Evolutionary conservation across 2,329 filamentous ascomycete genomes (phyloP).

Genomic region (Cercospora citrullina): DNA sequence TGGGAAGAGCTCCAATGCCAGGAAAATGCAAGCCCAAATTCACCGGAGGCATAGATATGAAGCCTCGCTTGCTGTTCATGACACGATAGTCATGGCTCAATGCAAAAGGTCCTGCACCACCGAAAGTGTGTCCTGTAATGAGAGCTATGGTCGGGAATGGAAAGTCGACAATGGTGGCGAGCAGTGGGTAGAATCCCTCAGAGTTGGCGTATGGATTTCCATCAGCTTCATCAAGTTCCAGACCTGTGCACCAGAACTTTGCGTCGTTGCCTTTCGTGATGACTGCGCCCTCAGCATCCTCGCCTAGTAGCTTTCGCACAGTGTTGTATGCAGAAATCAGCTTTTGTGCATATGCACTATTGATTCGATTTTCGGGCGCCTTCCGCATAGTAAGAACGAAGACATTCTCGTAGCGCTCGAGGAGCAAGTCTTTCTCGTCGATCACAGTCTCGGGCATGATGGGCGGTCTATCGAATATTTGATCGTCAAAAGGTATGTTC

Average conservation of each 20-base stretch:
- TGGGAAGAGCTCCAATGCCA: conserved; percentile 55
- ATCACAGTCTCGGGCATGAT: conserved; percentile 35
- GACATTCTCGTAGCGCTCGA: conserved; percentile 49
- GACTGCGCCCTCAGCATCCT: conserved; percentile 53
- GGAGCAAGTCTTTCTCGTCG: conserved; percentile 45
- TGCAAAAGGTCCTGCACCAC: conserved; percentile 51
- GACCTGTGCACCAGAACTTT: conserved; percentile 53
- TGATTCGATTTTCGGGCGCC: conserved; percentile 56
- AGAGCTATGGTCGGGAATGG: conserved; percentile 50
- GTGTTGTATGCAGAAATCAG: conserved; percentile 53
- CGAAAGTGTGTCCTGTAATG: conserved; percentile 53
- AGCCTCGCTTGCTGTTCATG: conserved; percentile 51
- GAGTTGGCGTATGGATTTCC: conserved; percentile 40
- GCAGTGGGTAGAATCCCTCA: conserved; percentile 41
- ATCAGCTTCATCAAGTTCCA: conserved; percentile 41
- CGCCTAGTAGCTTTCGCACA: conserved; percentile 50
- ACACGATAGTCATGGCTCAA: conserved; percentile 52
- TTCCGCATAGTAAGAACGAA: conserved; percentile 58
- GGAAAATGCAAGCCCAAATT: conserved; percentile 58
- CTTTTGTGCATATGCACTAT: conserved; percentile 53
- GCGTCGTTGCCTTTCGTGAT: conserved; percentile 55
- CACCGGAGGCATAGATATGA: conserved; percentile 55
- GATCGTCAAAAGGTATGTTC: neutral
- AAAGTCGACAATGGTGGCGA: conserved; percentile 41
- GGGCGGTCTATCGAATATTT: neutral